Evolutionary conservation across 2,329 filamentous ascomycete genomes (phyloP).

Genomic region (Graphiopsis chlorocephala): DNA sequence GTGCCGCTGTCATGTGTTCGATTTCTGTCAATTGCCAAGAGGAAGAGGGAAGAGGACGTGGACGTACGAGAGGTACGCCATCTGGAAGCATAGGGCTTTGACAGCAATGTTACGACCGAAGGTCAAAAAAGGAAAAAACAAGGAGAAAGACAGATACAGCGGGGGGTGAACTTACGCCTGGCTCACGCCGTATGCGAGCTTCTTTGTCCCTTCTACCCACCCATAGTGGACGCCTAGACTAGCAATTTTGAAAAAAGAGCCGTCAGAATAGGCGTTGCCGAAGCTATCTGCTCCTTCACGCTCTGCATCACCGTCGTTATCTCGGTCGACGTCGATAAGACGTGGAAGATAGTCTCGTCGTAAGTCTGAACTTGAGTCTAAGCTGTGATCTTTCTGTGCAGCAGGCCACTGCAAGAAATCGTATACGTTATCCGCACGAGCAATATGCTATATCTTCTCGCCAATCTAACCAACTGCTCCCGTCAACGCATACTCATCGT

Average conservation of each 20-base stretch:
- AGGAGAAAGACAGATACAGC: neutral
- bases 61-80: neutral
- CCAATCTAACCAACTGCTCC: constrained; percentile 66
- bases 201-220: constrained; percentile 75
- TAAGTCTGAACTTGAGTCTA: constrained; percentile 1
- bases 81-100: neutral
- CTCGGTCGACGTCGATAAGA: constrained; percentile 73
- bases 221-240: constrained; percentile 80
- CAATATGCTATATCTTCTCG: constrained; percentile 76
- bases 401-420: constrained; percentile 81
- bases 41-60: neutral
- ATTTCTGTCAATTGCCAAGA: neutral
- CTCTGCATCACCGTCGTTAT: constrained; percentile 58
- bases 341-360: constrained; percentile 59
- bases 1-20: constrained; percentile 47
- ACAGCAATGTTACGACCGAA: neutral
- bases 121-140: no score
- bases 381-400: neutral
- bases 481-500: constrained; percentile 72
- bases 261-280: constrained; percentile 81
- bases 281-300: constrained; percentile 56
- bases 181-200: constrained; percentile 58
- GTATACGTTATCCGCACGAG: constrained; percentile 85
- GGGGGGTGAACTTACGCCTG: constrained; percentile 49
- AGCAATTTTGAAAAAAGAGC: constrained; percentile 83